phyloP scores from a whole-genome alignment of 306 rosid genomes.

The Neltuma alba region DNA sequence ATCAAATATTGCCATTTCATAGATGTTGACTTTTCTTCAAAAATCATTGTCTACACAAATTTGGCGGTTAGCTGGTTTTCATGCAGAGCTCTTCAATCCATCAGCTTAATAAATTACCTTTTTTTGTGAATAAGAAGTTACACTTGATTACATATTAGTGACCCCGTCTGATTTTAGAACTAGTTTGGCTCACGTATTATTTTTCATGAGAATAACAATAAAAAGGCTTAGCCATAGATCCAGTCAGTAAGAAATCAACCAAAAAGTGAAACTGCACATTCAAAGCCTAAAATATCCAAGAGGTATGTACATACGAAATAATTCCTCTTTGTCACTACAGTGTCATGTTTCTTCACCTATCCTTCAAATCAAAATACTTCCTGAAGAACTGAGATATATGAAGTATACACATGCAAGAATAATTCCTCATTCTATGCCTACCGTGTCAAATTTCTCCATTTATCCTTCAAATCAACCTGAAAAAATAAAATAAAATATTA shows the following conservation, averaged over 20 bases:
- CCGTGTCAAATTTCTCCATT: constrained; percentile 80
- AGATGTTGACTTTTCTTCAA: neutral
- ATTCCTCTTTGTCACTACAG: constrained; percentile 18
- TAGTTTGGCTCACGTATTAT: neutral
- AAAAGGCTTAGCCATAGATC: neutral
- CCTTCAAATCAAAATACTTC: neutral
- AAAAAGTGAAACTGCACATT: constrained; percentile 1
- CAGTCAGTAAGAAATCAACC: neutral
- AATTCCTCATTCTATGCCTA: neutral
- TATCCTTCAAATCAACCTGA: constrained; percentile 93
- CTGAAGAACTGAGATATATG: too few relatives aligned
- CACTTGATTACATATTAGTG: neutral
- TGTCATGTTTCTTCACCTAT: constrained; percentile 66
- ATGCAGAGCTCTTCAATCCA: neutral
- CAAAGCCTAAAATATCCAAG: neutral
- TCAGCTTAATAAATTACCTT: neutral
- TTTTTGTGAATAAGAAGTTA: neutral
- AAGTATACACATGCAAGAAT: too few relatives aligned
- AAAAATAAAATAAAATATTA: neutral
- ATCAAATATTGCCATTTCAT: neutral
- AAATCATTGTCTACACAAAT: neutral
- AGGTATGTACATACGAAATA: constrained; percentile 18
- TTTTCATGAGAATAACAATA: neutral
- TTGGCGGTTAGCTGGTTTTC: neutral
- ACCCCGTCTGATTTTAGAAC: neutral